Evolutionary conservation across 805 yeast species (phyloP).

Genomic region (Kregervanrija fluxuum): DNA sequence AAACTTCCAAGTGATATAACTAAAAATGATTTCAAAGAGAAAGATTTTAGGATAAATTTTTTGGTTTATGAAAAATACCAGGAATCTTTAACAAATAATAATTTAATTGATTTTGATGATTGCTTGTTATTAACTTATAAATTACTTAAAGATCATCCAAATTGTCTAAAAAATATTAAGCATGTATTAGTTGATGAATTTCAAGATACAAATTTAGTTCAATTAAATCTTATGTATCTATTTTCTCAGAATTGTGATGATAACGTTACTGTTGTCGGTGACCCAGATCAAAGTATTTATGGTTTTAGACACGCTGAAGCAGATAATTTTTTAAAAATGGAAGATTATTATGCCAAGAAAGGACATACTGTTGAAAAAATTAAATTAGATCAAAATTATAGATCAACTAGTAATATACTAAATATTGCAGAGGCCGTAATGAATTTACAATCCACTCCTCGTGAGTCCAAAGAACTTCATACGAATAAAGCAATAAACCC

Average conservation of each 20-base stretch:
- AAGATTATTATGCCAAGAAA: conserved; percentile 22
- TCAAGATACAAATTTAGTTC: conserved; percentile 83
- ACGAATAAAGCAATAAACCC: conserved; percentile 39
- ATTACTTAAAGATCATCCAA: conserved; percentile 36
- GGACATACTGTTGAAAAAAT: conserved; percentile 17
- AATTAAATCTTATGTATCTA: conserved; percentile 56
- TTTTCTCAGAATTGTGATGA: conserved; percentile 38
- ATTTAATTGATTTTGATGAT: conserved; percentile 77
- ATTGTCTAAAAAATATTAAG: conserved; percentile 41
- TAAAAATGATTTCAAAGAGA: conserved; percentile 14
- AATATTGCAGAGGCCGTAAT: conserved; percentile 58
- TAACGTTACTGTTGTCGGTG: conserved; percentile 86
- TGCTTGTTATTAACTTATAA: conserved; percentile 50
- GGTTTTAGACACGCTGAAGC: conserved; percentile 78
- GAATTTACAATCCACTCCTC: conserved; percentile 43
- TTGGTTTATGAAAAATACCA: conserved; percentile 50
- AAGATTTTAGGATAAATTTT: conserved; percentile 26
- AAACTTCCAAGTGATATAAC: conserved; percentile 32
- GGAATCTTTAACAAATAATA: conserved; percentile 31
- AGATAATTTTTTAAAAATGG: conserved; percentile 56
- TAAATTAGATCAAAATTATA: conserved; percentile 63
- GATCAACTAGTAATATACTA: conserved; percentile 68
- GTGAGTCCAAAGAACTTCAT: conserved; percentile 36
- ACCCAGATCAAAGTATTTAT: conserved; percentile 93
- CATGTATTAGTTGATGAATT: conserved; percentile 91